Evolutionary conservation across 139 green algal genomes (phyloP).

Genomic region (Microglena sp.): DNA sequence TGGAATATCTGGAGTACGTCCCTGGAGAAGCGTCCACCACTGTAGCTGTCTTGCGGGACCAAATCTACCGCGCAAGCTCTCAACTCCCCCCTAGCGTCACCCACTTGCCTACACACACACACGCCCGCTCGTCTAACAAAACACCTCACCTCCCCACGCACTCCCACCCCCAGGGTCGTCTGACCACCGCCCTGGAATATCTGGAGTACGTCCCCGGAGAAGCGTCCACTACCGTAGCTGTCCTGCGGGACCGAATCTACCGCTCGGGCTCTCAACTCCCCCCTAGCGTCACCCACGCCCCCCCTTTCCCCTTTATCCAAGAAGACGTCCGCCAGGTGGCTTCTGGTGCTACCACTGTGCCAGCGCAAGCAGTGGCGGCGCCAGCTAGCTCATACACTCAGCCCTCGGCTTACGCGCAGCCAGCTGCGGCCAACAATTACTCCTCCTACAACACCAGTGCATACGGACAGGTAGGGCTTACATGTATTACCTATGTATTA

Average conservation of each 20-base stretch:
- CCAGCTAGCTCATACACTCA: too few relatives aligned
- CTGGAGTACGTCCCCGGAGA: constrained; percentile 33
- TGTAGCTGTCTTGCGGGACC: constrained; percentile 68
- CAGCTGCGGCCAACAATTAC: too few relatives aligned
- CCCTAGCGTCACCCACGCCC: constrained; percentile 23
- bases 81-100: constrained; percentile 11
- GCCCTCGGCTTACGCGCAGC: too few relatives aligned
- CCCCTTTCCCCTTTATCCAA: constrained; percentile 55
- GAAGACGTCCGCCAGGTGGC: constrained; percentile 31
- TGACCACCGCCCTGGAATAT: constrained; percentile 65
- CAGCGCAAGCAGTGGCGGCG: constrained; percentile 7
- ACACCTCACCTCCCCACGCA: too few relatives aligned
- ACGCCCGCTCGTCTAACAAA: too few relatives aligned
- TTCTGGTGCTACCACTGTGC: neutral
- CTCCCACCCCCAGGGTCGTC: constrained; percentile 43
- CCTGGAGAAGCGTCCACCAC: constrained; percentile 35
- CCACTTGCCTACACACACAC: too few relatives aligned
- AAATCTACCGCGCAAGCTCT: constrained; percentile 62
- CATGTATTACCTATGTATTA: too few relatives aligned
- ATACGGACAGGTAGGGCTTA: too few relatives aligned
- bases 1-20: constrained; percentile 50
- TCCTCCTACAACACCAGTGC: too few relatives aligned
- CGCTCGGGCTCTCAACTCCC: constrained; percentile 27
- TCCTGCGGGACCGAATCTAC: constrained; percentile 82
- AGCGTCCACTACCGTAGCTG: constrained; percentile 43